Percentiles rank a stretch among this genome's conserved stretches.
Conservation (phyloP, 352 stramenopile genomes). For the Phytopythium oedochilum region DNA sequence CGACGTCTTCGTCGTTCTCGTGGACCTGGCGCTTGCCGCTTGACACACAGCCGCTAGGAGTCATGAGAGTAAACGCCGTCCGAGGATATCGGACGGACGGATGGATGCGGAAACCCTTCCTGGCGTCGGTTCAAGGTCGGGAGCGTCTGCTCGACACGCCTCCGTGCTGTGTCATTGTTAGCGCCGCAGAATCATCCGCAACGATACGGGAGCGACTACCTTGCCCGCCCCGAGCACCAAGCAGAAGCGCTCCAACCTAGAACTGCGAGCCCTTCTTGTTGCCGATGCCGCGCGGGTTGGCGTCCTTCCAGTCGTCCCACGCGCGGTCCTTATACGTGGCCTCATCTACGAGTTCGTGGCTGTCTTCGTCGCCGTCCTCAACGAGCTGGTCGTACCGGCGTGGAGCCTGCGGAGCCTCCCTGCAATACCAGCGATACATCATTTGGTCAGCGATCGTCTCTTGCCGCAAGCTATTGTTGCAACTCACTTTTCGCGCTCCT, state of each 20-base stretch:
- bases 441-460: background rate
- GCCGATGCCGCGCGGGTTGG: conserved; percentile 93
- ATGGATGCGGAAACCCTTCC: no score
- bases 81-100: no score
- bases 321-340: conserved; percentile 90
- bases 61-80: no score
- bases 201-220: no score
- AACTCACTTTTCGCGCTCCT: conserved; percentile 54
- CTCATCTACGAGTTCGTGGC: conserved; percentile 89
- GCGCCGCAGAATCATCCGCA: no score
- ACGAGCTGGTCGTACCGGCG: conserved; percentile 93
- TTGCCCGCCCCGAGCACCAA: no score
- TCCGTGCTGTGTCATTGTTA: no score
- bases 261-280: conserved; percentile 96
- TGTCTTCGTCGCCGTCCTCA: conserved; percentile 94
- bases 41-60: background rate
- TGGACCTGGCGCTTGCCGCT: background rate
- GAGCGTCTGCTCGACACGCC: no score
- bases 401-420: conserved; percentile 47
- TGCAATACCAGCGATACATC: conserved; percentile 15
- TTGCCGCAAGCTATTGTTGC: no score
- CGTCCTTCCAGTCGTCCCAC: conserved; percentile 98
- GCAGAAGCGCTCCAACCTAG: conserved; percentile 30
- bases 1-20: background rate
- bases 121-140: background rate